Evolutionary conservation across 176 grass and related monocot genomes (phyloP), one percentile per base, ranked within the genome.

Genomic region (Paspalum vaginatum): DNA sequence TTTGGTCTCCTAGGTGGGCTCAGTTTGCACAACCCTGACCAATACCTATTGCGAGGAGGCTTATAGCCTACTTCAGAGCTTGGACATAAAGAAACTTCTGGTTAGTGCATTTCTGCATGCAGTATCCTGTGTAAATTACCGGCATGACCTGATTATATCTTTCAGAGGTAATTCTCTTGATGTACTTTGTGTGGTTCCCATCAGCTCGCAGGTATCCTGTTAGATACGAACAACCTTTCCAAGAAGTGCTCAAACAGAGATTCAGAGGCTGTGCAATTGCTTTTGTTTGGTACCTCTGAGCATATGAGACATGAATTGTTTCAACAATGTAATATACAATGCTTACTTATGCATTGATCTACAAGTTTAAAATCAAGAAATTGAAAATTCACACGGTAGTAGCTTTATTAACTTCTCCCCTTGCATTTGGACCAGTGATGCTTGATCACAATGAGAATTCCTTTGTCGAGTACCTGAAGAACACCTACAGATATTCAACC

Each of bases 171-270:
- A 49, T 7, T 10, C 7, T 18, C 65, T 42, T 85, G 56, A 85
- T 51, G 26, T 53, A 20, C 21, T 85, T 60, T 68, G 27, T 68
- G 18, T 61, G 9, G 24, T 80, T 44, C 16, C 68, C 53, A 64
- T 88, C 70, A 94, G 91, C 88, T 94, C 78, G 83, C 88, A 88
- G 88, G 88, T 54, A 91, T 94, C 81, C 75, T 94, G 14, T 78
- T 84, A 64, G 83, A 94, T 78, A 94, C 86, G 26, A 76, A 76
- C 25, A 91, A 88, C 74, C 91, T 94, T 26, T 79, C 75, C 55
- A 83, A 78, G 49, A 62, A 65, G 51, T 85, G 76, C 81, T 78
- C 83, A 22, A 83, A 86, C 20, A 88, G 67, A 88, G 91, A 94
- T 86, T 82, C 83, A 84, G 91, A 94, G 27, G 85, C 91, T 20